Conservation (phyloP, 148 eudicot species). For the Simmondsia chinensis region DNA sequence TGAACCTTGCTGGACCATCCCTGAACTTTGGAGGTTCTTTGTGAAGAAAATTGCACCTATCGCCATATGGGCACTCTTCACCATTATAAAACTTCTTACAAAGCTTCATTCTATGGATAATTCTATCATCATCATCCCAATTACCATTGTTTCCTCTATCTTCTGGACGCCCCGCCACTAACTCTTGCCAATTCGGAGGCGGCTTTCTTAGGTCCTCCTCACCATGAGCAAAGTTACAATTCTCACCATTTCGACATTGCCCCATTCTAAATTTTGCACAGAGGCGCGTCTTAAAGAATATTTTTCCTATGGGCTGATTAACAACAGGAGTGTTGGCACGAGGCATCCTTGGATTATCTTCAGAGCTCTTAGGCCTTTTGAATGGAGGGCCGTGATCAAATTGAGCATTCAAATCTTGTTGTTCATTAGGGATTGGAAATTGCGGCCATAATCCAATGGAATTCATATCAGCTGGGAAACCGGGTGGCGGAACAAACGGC, state of each 20-base stretch:
- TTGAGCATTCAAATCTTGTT: conserved; percentile 21
- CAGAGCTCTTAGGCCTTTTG: conserved; percentile 40
- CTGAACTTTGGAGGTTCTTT: conserved; percentile 38
- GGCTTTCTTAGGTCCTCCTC: conserved; percentile 69
- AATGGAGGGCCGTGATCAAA: conserved; percentile 32
- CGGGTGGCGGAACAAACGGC: conserved; percentile 16
- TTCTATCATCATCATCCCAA: conserved; percentile 70
- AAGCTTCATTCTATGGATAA: conserved; percentile 61
- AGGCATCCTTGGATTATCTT: conserved; percentile 25
- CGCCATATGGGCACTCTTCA: conserved; percentile 96
- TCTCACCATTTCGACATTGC: conserved; percentile 63
- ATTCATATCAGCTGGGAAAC: conserved; percentile 26
- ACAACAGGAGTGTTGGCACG: conserved; percentile 26
- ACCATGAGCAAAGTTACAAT: conserved; percentile 89
- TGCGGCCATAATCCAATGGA: conserved; percentile 39
- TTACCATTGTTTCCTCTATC: conserved; percentile 38
- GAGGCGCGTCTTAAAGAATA: conserved; percentile 72
- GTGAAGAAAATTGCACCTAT: conserved; percentile 76
- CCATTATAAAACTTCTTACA: conserved; percentile 86
- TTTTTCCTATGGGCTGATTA: conserved; percentile 47
- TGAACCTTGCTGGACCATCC: conserved; percentile 22
- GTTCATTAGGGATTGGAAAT: conserved; percentile 16
- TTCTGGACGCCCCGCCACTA: conserved; percentile 30
- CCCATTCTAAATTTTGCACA: conserved; percentile 70
- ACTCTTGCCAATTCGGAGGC: conserved; percentile 93